A percentile compares a stretch with the other conserved stretches of the same genome.
Conservation (phyloP, 2,329 filamentous ascomycete genomes). For the Ophiostoma sp. region DNA sequence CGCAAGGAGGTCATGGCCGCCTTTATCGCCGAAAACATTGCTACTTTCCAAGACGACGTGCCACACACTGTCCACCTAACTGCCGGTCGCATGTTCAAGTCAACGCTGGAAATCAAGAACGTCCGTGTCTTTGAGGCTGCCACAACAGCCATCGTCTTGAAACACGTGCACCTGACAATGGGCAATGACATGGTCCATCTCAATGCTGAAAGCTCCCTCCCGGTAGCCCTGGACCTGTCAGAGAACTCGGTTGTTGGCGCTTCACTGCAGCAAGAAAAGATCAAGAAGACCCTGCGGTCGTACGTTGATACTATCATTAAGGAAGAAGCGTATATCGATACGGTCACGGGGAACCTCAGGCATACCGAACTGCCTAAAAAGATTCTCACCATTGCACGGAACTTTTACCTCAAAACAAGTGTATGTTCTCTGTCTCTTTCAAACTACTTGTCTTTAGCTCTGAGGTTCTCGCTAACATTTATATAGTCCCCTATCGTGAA, state of each 20-base stretch:
- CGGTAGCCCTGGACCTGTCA: slow-evolving; percentile 52
- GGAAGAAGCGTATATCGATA: slow-evolving; percentile 51
- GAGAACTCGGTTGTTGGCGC: slow-evolving; percentile 38
- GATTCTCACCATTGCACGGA: slow-evolving; percentile 50
- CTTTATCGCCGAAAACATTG: slow-evolving; percentile 53
- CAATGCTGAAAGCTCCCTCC: slow-evolving; percentile 46
- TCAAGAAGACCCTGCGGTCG: slow-evolving; percentile 44
- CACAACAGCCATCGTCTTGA: slow-evolving; percentile 46
- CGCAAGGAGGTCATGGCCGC: slow-evolving; percentile 49
- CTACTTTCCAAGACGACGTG: slow-evolving; percentile 46
- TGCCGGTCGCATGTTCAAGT: slow-evolving; percentile 47
- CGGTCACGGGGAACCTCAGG: slow-evolving; percentile 50
- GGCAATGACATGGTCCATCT: slow-evolving; percentile 43
- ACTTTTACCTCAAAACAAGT: slow-evolving; percentile 48
- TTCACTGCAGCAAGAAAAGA: slow-evolving; percentile 47
- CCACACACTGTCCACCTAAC: slow-evolving; percentile 50
- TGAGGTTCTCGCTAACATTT: not conserved
- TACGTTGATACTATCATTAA: slow-evolving; percentile 52
- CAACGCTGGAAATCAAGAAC: slow-evolving; percentile 46
- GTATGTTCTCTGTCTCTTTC: slow-evolving; percentile 34
- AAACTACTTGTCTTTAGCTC: not conserved
- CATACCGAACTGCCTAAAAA: slow-evolving; percentile 49
- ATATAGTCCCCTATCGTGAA: slow-evolving; percentile 51
- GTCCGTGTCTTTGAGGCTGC: slow-evolving; percentile 56
- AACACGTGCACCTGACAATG: slow-evolving; percentile 52